These are phyloP conservation scores for Mimosa bimucronata DNA, from an alignment of 306 rosid genomes.

Conservation along the genomic window DNA sequence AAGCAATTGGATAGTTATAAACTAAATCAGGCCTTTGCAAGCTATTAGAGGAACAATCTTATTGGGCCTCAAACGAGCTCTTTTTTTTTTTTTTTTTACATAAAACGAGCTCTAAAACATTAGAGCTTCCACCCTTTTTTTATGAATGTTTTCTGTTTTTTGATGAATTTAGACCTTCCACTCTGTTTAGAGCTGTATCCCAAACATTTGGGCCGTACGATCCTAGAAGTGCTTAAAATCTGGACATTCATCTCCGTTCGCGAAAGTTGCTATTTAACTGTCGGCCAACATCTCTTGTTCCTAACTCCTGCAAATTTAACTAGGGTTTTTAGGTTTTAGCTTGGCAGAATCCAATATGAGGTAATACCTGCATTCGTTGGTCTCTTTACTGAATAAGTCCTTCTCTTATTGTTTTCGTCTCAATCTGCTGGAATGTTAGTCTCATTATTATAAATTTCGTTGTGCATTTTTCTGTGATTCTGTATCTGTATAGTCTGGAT, in stretches of 20 bases:
- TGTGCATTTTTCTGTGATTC: neutral
- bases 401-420: neutral
- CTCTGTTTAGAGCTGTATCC: too few relatives aligned
- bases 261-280: neutral
- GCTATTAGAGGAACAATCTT: too few relatives aligned
- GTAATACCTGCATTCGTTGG: neutral
- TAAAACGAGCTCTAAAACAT: neutral
- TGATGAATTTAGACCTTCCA: too few relatives aligned
- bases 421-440: neutral
- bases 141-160: too few relatives aligned
- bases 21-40: too few relatives aligned
- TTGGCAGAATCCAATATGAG: neutral
- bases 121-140: neutral
- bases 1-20: too few relatives aligned
- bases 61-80: neutral
- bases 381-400: neutral
- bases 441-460: neutral
- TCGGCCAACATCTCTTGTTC: neutral
- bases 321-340: constrained; percentile 27
- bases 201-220: neutral
- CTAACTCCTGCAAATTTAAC: neutral
- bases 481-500: neutral
- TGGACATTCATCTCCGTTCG: neutral
- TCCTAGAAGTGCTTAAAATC: neutral
- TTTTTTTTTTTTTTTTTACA: too few relatives aligned